These are phyloP conservation scores for Candida ascalaphidarum DNA, from an alignment of 805 yeast species.

Conservation along the genomic window DNA sequence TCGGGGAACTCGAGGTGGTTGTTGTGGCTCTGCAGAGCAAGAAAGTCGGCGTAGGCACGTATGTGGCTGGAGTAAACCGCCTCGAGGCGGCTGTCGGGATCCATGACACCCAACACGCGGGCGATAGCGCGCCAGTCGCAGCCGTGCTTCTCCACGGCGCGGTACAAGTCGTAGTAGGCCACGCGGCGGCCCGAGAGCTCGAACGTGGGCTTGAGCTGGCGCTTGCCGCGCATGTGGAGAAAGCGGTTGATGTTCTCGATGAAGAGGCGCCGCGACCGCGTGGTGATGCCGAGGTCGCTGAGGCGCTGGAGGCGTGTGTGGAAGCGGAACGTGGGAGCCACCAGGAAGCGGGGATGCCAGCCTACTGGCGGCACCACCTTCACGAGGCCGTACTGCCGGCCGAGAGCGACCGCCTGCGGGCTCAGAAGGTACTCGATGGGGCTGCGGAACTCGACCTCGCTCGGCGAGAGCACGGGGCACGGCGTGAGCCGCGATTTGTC, in stretches of 20 bases:
- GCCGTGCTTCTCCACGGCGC: conserved; percentile 19
- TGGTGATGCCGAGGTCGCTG: conserved; percentile 53
- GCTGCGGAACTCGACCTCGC: conserved; percentile 34
- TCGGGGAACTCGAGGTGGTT: conserved; percentile 24
- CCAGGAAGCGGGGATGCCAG: conserved; percentile 51
- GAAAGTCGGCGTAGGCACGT: conserved; percentile 23
- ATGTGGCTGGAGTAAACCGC: conserved; percentile 16
- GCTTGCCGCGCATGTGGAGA: conserved; percentile 34
- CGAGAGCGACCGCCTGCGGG: conserved; percentile 29
- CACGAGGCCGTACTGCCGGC: conserved; percentile 41
- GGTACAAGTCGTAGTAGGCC: conserved; percentile 31
- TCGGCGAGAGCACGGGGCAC: conserved; percentile 43
- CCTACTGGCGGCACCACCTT: conserved; percentile 43
- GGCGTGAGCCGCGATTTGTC: conserved; percentile 18
- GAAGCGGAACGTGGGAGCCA: conserved; percentile 49
- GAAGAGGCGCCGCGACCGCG: conserved; percentile 57
- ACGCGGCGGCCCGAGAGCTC: conserved; percentile 8
- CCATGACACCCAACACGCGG: conserved; percentile 12
- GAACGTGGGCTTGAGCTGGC: conserved; percentile 14
- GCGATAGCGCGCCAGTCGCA: conserved; percentile 17
- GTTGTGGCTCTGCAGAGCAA: conserved; percentile 14
- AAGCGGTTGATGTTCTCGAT: conserved; percentile 53
- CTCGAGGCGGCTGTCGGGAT: conserved; percentile 7
- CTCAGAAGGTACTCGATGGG: conserved; percentile 43
- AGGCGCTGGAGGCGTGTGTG: conserved; percentile 63